A percentile compares a stretch with the other conserved stretches of the same genome.
Conservation (phyloP, 352 stramenopile species). For the Pythium brassicae region DNA sequence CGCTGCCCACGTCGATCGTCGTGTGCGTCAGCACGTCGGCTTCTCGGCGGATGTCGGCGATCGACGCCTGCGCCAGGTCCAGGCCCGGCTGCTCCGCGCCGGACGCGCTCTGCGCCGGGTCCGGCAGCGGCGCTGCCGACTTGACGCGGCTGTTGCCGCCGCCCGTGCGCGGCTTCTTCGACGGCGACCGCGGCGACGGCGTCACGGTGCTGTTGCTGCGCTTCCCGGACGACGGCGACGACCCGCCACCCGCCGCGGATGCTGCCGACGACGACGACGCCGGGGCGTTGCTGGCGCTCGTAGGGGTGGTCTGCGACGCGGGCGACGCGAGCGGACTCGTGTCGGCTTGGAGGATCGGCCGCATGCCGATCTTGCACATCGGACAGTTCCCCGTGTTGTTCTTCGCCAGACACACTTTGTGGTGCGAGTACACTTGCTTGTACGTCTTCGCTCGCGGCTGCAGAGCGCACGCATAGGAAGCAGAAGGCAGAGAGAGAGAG, state of each 20-base stretch:
- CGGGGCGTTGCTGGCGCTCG: not conserved
- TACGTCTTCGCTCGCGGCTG: constrained; percentile 78
- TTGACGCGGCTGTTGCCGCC: constrained; percentile 33
- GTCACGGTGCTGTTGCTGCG: constrained; percentile 46
- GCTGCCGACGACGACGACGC: not conserved
- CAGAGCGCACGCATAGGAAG: not conserved
- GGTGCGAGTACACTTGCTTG: constrained; percentile 80
- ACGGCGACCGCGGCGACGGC: constrained; percentile 65
- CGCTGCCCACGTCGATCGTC: constrained; percentile 62
- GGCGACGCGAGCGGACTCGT: constrained; percentile 26
- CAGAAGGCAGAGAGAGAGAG: not conserved
- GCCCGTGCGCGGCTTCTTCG: constrained; percentile 57
- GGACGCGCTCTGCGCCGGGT: constrained; percentile 19
- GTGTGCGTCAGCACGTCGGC: constrained; percentile 85
- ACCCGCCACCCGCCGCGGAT: constrained; percentile 7
- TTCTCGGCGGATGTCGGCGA: constrained; percentile 74
- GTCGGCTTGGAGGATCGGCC: constrained; percentile 39
- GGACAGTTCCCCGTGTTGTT: constrained; percentile 78
- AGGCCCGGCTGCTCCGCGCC: constrained; percentile 27
- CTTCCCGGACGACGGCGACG: constrained; percentile 48
- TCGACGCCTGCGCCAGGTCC: constrained; percentile 58
- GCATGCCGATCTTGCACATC: constrained; percentile 81
- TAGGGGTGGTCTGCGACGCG: constrained; percentile 11
- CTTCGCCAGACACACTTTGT: constrained; percentile 77
- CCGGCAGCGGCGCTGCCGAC: constrained; percentile 22